Conservation (phyloP, 805 yeast species). For the Starmerella vaccinii region DNA sequence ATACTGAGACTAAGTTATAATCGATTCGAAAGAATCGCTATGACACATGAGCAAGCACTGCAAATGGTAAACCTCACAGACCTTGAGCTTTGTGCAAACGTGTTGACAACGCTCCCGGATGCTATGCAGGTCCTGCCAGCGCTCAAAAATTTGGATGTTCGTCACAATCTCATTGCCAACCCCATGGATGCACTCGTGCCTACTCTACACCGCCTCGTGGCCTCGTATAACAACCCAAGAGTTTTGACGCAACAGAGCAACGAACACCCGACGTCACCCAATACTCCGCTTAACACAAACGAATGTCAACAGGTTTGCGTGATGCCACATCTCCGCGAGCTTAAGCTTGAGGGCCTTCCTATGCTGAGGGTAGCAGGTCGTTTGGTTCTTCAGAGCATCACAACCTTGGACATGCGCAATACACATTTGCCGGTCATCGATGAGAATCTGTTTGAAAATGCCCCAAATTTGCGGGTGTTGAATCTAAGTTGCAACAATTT, state of each 20-base stretch:
- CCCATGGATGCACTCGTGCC: constrained; percentile 31
- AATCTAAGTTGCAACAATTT: constrained; percentile 74
- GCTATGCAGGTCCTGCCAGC: constrained; percentile 49
- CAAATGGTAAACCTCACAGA: constrained; percentile 53
- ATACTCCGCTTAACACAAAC: neutral
- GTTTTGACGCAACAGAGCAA: constrained; percentile 1
- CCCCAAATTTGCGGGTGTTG: constrained; percentile 61
- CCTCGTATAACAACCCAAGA: constrained; percentile 24
- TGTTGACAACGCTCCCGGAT: constrained; percentile 50
- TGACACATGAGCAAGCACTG: constrained; percentile 36
- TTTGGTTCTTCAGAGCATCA: constrained; percentile 5
- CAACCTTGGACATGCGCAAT: constrained; percentile 59
- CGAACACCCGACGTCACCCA: neutral
- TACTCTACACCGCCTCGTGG: constrained; percentile 22
- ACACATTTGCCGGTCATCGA: constrained; percentile 75
- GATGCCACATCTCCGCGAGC: constrained; percentile 3
- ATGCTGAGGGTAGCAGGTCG: constrained; percentile 5
- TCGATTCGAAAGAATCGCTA: constrained; percentile 33
- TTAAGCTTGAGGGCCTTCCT: constrained; percentile 10
- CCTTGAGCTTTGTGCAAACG: constrained; percentile 75
- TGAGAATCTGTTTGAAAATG: constrained; percentile 46
- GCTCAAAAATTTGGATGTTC: constrained; percentile 62
- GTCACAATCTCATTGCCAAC: constrained; percentile 42
- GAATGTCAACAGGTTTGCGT: neutral
- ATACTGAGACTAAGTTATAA: constrained; percentile 74